Base-by-base conservation (phyloP, 441 rosid species). In the Raphanus hybrid region DNA sequence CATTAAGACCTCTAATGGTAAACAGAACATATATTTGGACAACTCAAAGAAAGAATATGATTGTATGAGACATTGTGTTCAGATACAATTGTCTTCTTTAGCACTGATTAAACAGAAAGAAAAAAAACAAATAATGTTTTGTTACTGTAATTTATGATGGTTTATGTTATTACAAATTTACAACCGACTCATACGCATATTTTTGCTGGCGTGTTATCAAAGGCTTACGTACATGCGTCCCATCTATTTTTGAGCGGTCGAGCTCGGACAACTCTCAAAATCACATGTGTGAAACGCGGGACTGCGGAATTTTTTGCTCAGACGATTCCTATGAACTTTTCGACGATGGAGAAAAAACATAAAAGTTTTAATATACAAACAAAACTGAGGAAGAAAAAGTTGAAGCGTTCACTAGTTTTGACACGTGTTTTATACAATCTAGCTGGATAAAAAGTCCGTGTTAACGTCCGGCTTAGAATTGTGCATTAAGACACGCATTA, bases 401-500 rank as follows among this genome's bases (percentile, higher is more conserved):
- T 16, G 68, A 64, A 64, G 50, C 14, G 14, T 64, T 35, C 29
- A 35, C 67, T 16, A 39, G 60, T 29, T 50, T 68, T 14, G 15
- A 15, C 71, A 68, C 59, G 45, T 50, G 43, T 68, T 27, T 14
- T 50, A 50, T 9, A 68, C 4, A 3, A 2, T 67, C 6, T 2
- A 34, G 61, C 3, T 67, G 27, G 37, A n/a, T 20, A 67, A 48
- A 27, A 67, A 43, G 5, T 45, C 58, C 39, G 70, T 2, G n/a
- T 45, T 23, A 66, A 45, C 39, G 70, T 39, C 57, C 57, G 71
- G 71, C n/a, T n/a, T 67, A 27, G 60, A 68, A 29, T 67, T 48
- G 60, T 23, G n/a, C n/a, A n/a, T 23, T 67, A n/a, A 27, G 29
- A 68, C 71, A 68, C 61, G 71, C 71, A 68, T 23, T 9, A 54